A percentile compares a stretch with the other conserved stretches of the same genome.
Evolutionary conservation across 78 protist species (phyloP).

Genomic region (Blattamonas nauphoetae): DNA sequence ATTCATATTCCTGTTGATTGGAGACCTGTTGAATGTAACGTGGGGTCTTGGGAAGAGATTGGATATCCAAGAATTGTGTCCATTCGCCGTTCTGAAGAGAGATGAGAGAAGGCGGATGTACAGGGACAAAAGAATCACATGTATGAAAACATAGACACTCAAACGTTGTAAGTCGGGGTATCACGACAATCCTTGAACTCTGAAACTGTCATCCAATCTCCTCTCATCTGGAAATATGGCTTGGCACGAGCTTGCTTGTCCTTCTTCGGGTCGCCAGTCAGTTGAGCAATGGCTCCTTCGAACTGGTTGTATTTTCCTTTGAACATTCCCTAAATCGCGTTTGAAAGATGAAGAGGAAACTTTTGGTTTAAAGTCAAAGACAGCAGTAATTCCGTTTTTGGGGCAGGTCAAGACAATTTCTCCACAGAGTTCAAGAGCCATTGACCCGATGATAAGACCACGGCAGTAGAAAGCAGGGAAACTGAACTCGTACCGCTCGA

Average conservation of each 20-base stretch:
- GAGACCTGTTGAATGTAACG: too few species aligned
- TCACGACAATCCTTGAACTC: too few species aligned
- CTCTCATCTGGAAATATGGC: background rate
- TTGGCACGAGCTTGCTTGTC: background rate
- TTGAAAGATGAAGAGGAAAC: too few species aligned
- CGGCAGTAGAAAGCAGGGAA: conserved; percentile 13
- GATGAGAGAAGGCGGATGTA: too few species aligned
- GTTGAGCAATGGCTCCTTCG: background rate
- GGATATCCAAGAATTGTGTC: too few species aligned
- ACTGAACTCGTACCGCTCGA: background rate
- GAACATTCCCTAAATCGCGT: background rate
- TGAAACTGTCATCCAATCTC: too few species aligned
- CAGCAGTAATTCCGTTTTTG: conserved; percentile 35
- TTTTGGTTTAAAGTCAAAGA: conserved; percentile 59
- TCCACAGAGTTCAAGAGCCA: conserved; percentile 39
- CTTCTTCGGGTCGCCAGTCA: background rate
- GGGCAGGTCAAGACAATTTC: conserved; percentile 37
- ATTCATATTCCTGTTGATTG: too few species aligned
- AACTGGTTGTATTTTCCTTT: background rate
- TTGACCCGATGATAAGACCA: conserved; percentile 16
- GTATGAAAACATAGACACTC: too few species aligned
- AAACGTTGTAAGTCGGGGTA: too few species aligned
- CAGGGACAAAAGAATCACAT: too few species aligned
- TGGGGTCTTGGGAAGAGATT: too few species aligned
- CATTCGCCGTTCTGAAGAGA: too few species aligned